Conservation (phyloP, 768 basidiomycete genomes). For the Xerocomus brunneocitrinus region DNA sequence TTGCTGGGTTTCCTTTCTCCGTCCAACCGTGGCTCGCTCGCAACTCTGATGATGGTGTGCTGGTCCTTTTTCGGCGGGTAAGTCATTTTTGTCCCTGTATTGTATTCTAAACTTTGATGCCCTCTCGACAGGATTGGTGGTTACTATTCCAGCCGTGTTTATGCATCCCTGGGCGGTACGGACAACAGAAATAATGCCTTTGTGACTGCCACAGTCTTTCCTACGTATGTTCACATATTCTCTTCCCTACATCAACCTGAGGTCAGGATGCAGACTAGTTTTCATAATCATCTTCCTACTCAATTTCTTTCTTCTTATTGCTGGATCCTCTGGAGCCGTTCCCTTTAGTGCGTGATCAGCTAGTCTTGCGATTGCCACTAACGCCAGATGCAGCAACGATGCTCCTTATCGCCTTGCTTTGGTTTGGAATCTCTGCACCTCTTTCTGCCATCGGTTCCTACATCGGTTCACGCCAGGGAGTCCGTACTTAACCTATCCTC, state of each 20-base stretch:
- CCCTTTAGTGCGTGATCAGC: conserved; percentile 68
- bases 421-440: conserved; percentile 94
- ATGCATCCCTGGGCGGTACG: conserved; percentile 66
- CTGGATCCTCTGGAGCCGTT: conserved; percentile 90
- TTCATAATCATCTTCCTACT: conserved; percentile 87
- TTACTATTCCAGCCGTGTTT: conserved; percentile 81
- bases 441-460: conserved; percentile 83
- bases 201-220: conserved; percentile 82
- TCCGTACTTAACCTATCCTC: conserved; percentile 33
- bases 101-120: neutral
- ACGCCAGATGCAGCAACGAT: conserved; percentile 57
- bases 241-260: conserved; percentile 6
- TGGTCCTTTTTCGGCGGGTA: conserved; percentile 92
- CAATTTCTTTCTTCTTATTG: conserved; percentile 81
- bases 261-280: conserved; percentile 50
- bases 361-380: neutral
- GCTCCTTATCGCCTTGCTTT: conserved; percentile 75
- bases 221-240: conserved; percentile 53
- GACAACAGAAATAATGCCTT: conserved; percentile 80
- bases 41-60: conserved; percentile 61
- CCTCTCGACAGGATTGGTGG: conserved; percentile 63
- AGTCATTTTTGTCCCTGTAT: conserved; percentile 12
- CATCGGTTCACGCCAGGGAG: conserved; percentile 82
- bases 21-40: conserved; percentile 90
- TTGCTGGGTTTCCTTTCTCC: conserved; percentile 91